Conservation (phyloP, 345 rosid species). For the Chamaenerion angustifolium region DNA sequence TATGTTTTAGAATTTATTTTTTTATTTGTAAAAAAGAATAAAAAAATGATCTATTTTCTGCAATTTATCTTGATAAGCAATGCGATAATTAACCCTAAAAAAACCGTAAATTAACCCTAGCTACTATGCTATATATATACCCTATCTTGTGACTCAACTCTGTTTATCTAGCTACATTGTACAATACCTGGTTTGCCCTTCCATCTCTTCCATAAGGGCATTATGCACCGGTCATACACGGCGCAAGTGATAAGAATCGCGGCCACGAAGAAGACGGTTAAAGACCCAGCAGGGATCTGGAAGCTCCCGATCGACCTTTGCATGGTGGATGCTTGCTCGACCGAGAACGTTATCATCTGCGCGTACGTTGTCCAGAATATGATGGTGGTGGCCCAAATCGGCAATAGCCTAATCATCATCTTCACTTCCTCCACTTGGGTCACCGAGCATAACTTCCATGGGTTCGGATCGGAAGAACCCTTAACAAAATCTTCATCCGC, state of each 20-base stretch:
- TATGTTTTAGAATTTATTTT: too few species aligned
- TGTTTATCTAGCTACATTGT: too few species aligned
- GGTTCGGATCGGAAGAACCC: constrained; percentile 16
- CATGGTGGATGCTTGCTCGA: constrained; percentile 60
- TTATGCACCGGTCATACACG: constrained; percentile 35
- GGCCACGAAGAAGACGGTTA: constrained; percentile 41
- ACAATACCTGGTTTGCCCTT: constrained; percentile 43
- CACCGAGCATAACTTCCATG: constrained; percentile 49
- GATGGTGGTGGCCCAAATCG: constrained; percentile 62
- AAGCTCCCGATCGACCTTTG: constrained; percentile 35
- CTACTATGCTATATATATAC: too few species aligned
- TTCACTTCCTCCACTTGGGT: constrained; percentile 59
- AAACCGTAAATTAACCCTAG: too few species aligned
- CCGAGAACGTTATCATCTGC: constrained; percentile 56
- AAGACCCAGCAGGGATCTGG: constrained; percentile 53
- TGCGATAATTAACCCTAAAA: too few species aligned
- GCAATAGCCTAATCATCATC: constrained; percentile 38
- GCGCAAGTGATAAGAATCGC: constrained; percentile 39
- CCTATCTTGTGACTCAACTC: too few species aligned
- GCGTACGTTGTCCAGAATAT: constrained; percentile 53
- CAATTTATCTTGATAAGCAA: too few species aligned
- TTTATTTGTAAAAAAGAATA: too few species aligned
- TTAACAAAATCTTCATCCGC: constrained; percentile 25
- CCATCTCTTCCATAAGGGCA: constrained; percentile 56
- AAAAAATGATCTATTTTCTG: too few species aligned